Evolutionary conservation across 2,329 filamentous ascomycete species (phyloP).

Genomic region (Ophiostoma sp.): DNA sequence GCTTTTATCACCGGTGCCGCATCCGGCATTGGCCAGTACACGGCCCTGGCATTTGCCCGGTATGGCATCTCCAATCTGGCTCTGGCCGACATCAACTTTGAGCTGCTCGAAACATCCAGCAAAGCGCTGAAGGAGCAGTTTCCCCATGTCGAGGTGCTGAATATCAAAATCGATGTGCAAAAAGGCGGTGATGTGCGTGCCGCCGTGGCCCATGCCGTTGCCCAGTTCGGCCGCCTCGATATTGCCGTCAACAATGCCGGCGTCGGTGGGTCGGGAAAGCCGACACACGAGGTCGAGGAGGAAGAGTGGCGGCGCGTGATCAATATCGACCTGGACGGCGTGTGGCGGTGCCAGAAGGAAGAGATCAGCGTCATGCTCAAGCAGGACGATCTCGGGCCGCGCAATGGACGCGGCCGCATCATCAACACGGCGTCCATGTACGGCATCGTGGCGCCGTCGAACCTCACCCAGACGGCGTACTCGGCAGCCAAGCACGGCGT

Average conservation of each 20-base stretch:
- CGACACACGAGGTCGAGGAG: slow-evolving; percentile 44
- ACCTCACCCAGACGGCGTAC: slow-evolving; percentile 44
- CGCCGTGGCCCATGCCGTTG: slow-evolving; percentile 39
- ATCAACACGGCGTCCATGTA: slow-evolving; percentile 52
- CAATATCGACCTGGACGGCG: slow-evolving; percentile 50
- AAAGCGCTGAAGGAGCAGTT: slow-evolving; percentile 34
- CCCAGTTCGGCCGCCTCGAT: slow-evolving; percentile 49
- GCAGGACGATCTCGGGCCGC: slow-evolving; percentile 40
- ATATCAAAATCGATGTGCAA: slow-evolving; percentile 44
- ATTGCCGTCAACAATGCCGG: slow-evolving; percentile 54
- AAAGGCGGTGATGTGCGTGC: slow-evolving; percentile 40
- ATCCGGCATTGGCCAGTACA: not conserved
- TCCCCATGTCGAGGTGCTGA: slow-evolving; percentile 35
- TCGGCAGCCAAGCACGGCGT: slow-evolving; percentile 50
- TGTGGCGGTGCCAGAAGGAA: slow-evolving; percentile 53
- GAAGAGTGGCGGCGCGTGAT: slow-evolving; percentile 48
- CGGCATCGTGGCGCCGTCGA: slow-evolving; percentile 39
- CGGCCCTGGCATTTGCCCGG: slow-evolving; percentile 1
- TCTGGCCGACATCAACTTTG: slow-evolving; percentile 42
- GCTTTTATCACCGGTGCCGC: slow-evolving; percentile 2
- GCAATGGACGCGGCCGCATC: slow-evolving; percentile 46
- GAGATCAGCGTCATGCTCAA: slow-evolving; percentile 48
- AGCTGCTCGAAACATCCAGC: slow-evolving; percentile 33
- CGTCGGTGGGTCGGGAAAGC: slow-evolving; percentile 39
- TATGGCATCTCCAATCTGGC: slow-evolving; percentile 39